These are phyloP conservation scores for Cladosporium colombiae DNA, from an alignment of 2,329 filamentous ascomycete genomes.

Conservation along the genomic window DNA sequence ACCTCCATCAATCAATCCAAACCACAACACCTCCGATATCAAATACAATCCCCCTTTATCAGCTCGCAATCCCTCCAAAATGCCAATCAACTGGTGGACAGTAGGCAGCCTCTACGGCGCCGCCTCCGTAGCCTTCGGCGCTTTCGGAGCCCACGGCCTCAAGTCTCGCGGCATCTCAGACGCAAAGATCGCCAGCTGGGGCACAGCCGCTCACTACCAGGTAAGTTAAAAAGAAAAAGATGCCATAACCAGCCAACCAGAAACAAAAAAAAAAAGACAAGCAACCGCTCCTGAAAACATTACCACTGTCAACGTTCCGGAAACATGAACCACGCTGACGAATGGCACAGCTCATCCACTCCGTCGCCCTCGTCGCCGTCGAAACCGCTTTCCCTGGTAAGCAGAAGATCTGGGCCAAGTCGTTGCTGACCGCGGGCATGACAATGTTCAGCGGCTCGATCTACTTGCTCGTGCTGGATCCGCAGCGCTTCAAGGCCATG, in stretches of 20 bases:
- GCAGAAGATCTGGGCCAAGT: constrained; percentile 53
- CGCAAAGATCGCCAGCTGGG: constrained; percentile 59
- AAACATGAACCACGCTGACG: neutral
- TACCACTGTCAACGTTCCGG: no score
- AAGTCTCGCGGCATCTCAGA: constrained; percentile 63
- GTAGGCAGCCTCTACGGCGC: constrained; percentile 65
- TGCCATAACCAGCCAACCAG: no score
- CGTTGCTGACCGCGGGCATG: constrained; percentile 65
- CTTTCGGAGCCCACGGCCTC: constrained; percentile 68
- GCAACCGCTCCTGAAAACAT: no score
- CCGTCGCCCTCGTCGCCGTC: constrained; percentile 60
- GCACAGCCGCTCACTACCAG: constrained; percentile 68
- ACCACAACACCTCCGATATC: neutral
- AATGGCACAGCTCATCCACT: constrained; percentile 64
- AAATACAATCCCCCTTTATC: no score
- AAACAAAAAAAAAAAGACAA: no score
- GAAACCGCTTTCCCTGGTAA: constrained; percentile 51
- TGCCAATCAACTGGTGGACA: constrained; percentile 53
- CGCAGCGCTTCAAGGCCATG: constrained; percentile 59
- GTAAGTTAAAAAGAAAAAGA: no score
- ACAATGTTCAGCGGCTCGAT: constrained; percentile 67
- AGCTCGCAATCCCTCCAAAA: neutral
- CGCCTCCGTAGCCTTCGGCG: constrained; percentile 61
- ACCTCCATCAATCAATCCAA: neutral
- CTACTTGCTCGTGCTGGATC: constrained; percentile 65